Evolutionary conservation across 179 eudicot species (phyloP).

Genomic region (Camellia oleifera): DNA sequence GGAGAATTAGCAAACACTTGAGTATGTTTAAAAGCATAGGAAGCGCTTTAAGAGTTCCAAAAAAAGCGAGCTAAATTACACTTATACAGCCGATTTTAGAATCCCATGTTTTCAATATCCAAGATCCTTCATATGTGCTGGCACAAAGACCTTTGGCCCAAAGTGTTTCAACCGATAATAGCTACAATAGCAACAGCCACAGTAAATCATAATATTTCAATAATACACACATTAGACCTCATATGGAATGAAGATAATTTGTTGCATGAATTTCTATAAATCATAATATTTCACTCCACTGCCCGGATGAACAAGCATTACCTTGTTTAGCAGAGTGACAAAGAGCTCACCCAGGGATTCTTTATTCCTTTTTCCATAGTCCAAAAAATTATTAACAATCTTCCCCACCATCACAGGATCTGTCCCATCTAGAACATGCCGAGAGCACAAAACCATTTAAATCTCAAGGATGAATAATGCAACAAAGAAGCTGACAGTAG

Average conservation of each 20-base stretch:
- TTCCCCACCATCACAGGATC: slow-evolving; percentile 51
- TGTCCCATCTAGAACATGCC: slow-evolving; percentile 54
- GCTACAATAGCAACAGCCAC: slow-evolving; percentile 37
- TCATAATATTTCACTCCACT: background rate
- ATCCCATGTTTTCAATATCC: slow-evolving; percentile 59
- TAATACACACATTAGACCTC: background rate
- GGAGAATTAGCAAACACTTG: slow-evolving; percentile 1
- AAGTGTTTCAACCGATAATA: slow-evolving; percentile 62
- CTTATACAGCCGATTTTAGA: slow-evolving; percentile 46
- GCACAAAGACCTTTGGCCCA: slow-evolving; percentile 86
- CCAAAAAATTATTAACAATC: slow-evolving; percentile 30
- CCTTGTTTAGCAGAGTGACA: slow-evolving; percentile 71
- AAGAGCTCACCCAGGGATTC: slow-evolving; percentile 88
- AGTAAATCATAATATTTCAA: background rate
- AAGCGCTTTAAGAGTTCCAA: background rate
- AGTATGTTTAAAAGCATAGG: background rate
- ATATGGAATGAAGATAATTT: background rate
- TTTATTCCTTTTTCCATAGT: slow-evolving; percentile 59
- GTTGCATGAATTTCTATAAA: background rate
- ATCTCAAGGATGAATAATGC: background rate
- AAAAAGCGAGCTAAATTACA: slow-evolving; percentile 36
- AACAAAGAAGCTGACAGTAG: background rate
- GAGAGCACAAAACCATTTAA: slow-evolving; percentile 2
- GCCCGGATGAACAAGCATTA: slow-evolving; percentile 20
- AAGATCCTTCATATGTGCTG: slow-evolving; percentile 62